A percentile compares a stretch with the other conserved stretches of the same genome.
phyloP scores from a whole-genome alignment of 257 asterid species.

The Fraxinus cuspidata region DNA sequence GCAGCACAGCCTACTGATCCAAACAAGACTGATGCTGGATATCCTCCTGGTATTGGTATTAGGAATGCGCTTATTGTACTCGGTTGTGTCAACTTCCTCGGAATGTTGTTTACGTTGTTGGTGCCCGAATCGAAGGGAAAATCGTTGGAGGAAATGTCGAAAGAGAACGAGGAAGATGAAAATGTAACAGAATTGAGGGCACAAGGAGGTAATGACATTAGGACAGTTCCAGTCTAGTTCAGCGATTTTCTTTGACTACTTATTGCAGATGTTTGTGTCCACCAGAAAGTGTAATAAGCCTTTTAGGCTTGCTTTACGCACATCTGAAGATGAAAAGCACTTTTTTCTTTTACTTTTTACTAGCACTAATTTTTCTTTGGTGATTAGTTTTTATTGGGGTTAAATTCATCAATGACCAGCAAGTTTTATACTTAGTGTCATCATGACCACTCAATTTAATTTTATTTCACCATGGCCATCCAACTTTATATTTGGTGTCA shows the following conservation, averaged over 20 bases:
- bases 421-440: too few relatives aligned
- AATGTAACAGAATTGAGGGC: constrained; percentile 19
- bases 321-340: not conserved
- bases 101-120: constrained; percentile 45
- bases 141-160: constrained; percentile 49
- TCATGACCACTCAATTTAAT: too few relatives aligned
- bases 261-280: not conserved
- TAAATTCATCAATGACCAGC: too few relatives aligned
- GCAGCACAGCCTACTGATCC: constrained; percentile 51
- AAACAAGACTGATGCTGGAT: constrained; percentile 42
- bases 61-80: constrained; percentile 44
- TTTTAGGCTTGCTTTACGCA: too few relatives aligned
- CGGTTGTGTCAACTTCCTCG: constrained; percentile 43
- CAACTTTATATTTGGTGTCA: too few relatives aligned
- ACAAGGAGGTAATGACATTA: not conserved
- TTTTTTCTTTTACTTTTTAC: not conserved
- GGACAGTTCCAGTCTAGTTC: constrained; percentile 36
- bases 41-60: constrained; percentile 50
- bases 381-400: too few relatives aligned
- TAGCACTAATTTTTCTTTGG: too few relatives aligned
- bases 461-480: too few relatives aligned
- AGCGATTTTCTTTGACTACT: not conserved
- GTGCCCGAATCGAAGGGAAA: constrained; percentile 55
- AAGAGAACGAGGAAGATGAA: constrained; percentile 41
- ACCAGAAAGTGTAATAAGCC: not conserved